These are phyloP conservation scores for Sordaria brevicollis DNA, from an alignment of 495 filamentous ascomycete genomes.

Conservation along the genomic window DNA sequence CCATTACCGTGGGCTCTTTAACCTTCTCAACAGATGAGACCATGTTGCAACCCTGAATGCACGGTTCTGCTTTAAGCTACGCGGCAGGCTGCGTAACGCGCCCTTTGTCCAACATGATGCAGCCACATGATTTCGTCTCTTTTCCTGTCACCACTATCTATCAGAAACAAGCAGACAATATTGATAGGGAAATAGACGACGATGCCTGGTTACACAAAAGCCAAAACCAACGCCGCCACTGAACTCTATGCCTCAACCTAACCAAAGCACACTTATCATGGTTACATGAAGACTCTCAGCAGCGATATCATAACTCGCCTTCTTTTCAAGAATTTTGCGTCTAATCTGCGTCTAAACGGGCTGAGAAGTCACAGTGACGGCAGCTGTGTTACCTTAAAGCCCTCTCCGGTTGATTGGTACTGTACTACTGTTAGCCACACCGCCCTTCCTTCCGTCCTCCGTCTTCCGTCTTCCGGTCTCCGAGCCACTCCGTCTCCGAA, in stretches of 20 bases:
- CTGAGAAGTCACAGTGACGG: neutral
- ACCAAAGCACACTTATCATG: neutral
- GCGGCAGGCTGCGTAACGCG: neutral
- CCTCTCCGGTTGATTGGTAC: neutral
- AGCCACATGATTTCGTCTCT: neutral
- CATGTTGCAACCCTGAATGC: neutral
- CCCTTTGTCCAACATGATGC: neutral
- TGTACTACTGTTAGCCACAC: neutral
- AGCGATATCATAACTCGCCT: neutral
- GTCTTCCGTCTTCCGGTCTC: neutral
- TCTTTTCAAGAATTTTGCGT: neutral
- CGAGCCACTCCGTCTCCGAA: neutral
- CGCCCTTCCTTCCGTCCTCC: neutral
- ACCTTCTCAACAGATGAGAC: neutral
- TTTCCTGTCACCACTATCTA: neutral
- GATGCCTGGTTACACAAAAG: neutral
- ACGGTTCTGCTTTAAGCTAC: neutral
- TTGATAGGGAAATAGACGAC: neutral
- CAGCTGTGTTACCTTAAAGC: neutral
- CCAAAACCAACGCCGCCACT: neutral
- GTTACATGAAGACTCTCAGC: neutral
- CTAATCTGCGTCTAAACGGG: neutral
- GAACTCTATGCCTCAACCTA: neutral
- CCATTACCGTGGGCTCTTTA: neutral
- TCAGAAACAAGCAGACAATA: neutral